Evolutionary conservation across 2,329 filamentous ascomycete species (phyloP).

Genomic region (Pseudogymnoascus sp.): DNA sequence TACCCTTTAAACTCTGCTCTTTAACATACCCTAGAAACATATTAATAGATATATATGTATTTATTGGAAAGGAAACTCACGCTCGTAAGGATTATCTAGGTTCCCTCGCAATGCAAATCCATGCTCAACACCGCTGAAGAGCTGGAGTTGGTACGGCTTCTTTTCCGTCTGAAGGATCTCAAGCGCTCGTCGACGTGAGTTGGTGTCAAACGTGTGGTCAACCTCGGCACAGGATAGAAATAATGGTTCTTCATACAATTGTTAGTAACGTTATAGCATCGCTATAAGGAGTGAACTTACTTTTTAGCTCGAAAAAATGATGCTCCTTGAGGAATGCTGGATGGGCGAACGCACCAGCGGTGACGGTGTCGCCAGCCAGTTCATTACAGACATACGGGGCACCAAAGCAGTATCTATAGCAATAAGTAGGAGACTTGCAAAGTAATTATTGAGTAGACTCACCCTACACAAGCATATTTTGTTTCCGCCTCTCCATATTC

Average conservation of each 20-base stretch:
- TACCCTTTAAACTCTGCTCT: constrained; percentile 10
- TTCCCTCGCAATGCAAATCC: constrained; percentile 57
- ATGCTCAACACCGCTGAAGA: constrained; percentile 55
- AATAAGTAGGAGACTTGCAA: background rate
- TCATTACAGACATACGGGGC: constrained; percentile 39
- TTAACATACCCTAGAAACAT: constrained; percentile 7
- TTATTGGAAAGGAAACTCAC: constrained; percentile 20
- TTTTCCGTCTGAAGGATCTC: constrained; percentile 35
- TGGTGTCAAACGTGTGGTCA: constrained; percentile 37
- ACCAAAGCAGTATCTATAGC: constrained; percentile 32
- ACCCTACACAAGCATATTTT: constrained; percentile 36
- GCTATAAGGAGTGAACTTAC: constrained; percentile 21
- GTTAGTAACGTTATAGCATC: background rate
- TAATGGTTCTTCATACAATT: constrained; percentile 30
- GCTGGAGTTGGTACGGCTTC: constrained; percentile 51
- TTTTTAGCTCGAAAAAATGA: constrained; percentile 35
- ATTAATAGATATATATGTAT: background rate
- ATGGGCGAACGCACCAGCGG: constrained; percentile 43
- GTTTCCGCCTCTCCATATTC: constrained; percentile 30
- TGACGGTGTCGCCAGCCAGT: constrained; percentile 31
- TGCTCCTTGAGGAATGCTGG: constrained; percentile 42
- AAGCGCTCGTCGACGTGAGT: constrained; percentile 33
- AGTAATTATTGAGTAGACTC: constrained; percentile 9
- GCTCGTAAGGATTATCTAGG: constrained; percentile 34
- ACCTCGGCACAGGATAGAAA: constrained; percentile 40